Base-by-base conservation (phyloP, 2,329 filamentous ascomycete species). In the Cladophialophora exuberans region DNA sequence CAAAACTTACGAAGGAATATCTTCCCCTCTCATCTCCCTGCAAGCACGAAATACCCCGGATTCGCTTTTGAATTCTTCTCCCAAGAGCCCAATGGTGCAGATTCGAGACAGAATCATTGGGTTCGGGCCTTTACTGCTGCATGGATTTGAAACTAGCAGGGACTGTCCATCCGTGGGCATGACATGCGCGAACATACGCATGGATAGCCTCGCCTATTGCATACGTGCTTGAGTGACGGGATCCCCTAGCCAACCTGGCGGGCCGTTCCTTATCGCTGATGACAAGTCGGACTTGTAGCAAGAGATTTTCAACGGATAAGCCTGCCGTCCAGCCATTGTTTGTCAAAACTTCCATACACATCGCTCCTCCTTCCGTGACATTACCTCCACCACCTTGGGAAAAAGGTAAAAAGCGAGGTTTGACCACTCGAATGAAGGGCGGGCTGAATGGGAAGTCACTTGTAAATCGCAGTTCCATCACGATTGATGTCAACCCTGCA, bases 341-440 rank as follows among this genome's bases (percentile, higher is more conserved):
- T 1, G 91, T 96, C 59, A 96, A 78, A 3, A 94, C 78, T 70
- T 94, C 86, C 84, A 95, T 92, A 70, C 84, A 87, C 73, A 97
- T 83, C 1, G 91, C 89, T 1, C 92, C 92, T 20, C 92, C 92
- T 1, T 79, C 75, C 0, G 92, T 96, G 56, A 97, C 86, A 68
- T 96, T 89, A 0, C 91, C 91, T 20, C 92, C 92, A 17, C 91
- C 92, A 3, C 90, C 90, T 3, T 76, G 64, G 22, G 75, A 68
- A 66, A 93, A 93, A 1, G 83, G 78, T 17, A 93, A 69, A 69
- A 96, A 93, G 3, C 87, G 85, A 1, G 92, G 92, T 4, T 87
- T 83, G 49, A 96, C 81, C 13, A 96, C 84, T 5, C 92, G 86
- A 23, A 96, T 83, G 66, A 96, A 96, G 0, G 92, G 92, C 2